Base-by-base conservation (phyloP, 352 stramenopile species). In the Phytopythium boreale region DNA sequence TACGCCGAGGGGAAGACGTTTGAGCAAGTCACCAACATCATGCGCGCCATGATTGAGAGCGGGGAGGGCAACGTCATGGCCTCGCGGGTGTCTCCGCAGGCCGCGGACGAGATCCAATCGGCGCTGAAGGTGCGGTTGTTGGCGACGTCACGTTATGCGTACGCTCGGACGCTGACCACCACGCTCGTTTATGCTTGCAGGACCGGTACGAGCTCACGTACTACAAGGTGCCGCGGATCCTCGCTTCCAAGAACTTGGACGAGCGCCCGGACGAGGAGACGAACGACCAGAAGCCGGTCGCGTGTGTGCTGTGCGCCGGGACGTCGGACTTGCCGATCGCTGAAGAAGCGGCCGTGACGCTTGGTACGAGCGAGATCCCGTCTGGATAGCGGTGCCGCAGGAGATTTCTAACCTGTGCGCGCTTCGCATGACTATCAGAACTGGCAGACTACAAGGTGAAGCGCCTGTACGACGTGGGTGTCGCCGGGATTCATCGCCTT, bases 251-350 rank as follows among this genome's bases (percentile, higher is more conserved):
- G 56, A 60, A 72, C 6, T 27, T 82, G 11, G 26, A 67, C 19
- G 15, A 22, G n/a, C 9, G 27, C 37, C 9, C 24, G 10, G 22
- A 26, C 24, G 20, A 17, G 36, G 37, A 62, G 20, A 24, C 19
- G 9, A 11, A 8, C 39, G 9, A 22, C 22, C 5, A n/a, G 1
- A 51, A 64, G 46, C 61, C 67, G 15, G 60, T 68, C 55, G 79
- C 88, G 2, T 91, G 87, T 59, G 92, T 99, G 1, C 81, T 98
- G 34, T 98, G 92, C 39, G 97, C 96, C 1, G 97, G 97, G 2
- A 99, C 96, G 12, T 99, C 97, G 0, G 97, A 99, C 67, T 74
- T 99, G 20, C 81, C 93, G 7, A 89, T 99, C 11, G 96, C 95
- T 2, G 97, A 99, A 79, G 97, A 99, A 89, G 96, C 94, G 15